Percentiles rank a stretch among this genome's conserved stretches.
Conservation (phyloP, 2,329 filamentous ascomycete genomes). For the Thelonectria discophora region DNA sequence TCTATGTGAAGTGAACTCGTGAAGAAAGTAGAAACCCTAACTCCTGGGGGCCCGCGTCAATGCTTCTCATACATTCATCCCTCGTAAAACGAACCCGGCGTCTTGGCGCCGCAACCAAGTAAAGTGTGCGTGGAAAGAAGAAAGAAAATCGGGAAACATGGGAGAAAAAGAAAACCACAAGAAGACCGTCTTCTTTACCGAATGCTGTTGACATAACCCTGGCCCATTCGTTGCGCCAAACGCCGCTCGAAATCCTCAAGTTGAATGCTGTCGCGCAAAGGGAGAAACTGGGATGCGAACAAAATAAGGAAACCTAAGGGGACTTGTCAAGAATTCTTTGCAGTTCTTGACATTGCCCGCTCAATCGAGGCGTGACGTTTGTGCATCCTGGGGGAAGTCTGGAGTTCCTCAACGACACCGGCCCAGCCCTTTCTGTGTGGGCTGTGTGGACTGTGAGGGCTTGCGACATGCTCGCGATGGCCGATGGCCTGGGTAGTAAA, state of each 20-base stretch:
- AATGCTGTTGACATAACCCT: constrained; percentile 34
- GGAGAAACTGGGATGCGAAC: constrained; percentile 29
- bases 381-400: constrained; percentile 67
- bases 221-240: constrained; percentile 31
- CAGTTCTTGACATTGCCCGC: constrained; percentile 57
- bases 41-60: constrained; percentile 25
- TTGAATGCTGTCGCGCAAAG: constrained; percentile 27
- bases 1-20: constrained; percentile 44
- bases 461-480: constrained; percentile 58
- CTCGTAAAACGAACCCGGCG: constrained; percentile 34
- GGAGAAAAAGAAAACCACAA: not conserved
- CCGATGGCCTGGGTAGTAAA: constrained; percentile 64
- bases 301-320: constrained; percentile 32
- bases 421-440: constrained; percentile 67
- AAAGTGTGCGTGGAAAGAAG: not conserved
- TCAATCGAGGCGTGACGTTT: constrained; percentile 71
- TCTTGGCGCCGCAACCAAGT: constrained; percentile 16
- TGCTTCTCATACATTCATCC: constrained; percentile 42
- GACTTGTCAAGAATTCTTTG: constrained; percentile 44
- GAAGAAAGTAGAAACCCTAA: constrained; percentile 21
- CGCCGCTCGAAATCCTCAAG: constrained; percentile 33
- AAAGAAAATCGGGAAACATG: constrained; percentile 8
- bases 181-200: constrained; percentile 21
- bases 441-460: constrained; percentile 45
- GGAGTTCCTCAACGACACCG: constrained; percentile 69